These are phyloP conservation scores for Aspergillus ruber DNA, from an alignment of 2,329 filamentous ascomycete genomes.

Conservation along the genomic window DNA sequence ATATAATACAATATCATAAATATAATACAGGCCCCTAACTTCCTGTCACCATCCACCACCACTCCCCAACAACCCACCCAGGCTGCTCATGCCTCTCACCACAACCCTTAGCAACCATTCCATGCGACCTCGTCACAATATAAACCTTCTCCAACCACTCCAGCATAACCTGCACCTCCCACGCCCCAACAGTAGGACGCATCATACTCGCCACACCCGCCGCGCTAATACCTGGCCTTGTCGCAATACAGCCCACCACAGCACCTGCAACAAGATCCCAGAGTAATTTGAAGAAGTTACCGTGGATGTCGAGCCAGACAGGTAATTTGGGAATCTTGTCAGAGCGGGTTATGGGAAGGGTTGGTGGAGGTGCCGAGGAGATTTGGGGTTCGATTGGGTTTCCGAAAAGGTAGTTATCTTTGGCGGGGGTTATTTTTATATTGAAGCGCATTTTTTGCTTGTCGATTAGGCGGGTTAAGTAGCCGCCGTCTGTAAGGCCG, in stretches of 20 bases:
- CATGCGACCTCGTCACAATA: constrained; percentile 10
- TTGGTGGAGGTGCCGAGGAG: constrained; percentile 20
- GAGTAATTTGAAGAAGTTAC: constrained; percentile 23
- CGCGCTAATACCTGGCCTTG: constrained; percentile 35
- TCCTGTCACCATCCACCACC: constrained; percentile 37
- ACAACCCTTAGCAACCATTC: constrained; percentile 1
- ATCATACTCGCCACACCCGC: constrained; percentile 31
- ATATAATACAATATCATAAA: not conserved
- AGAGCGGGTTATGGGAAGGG: not conserved
- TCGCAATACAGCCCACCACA: constrained; percentile 36
- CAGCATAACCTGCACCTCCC: constrained; percentile 38
- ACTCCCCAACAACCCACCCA: constrained; percentile 31
- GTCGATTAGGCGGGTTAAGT: constrained; percentile 42
- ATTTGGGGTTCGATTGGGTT: constrained; percentile 25
- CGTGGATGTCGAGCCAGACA: constrained; percentile 46
- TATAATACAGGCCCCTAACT: not conserved
- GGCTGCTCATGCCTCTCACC: constrained; percentile 3
- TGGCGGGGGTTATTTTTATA: constrained; percentile 32
- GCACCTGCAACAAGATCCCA: constrained; percentile 40
- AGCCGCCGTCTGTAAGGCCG: constrained; percentile 42
- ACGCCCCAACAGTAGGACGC: constrained; percentile 33
- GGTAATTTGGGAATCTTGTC: constrained; percentile 30
- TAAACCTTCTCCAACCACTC: constrained; percentile 33
- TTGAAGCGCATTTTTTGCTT: constrained; percentile 38
- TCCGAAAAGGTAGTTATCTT: constrained; percentile 33